Base-by-base conservation (phyloP, 805 yeast species). In the Alloascoidea hylecoeti region DNA sequence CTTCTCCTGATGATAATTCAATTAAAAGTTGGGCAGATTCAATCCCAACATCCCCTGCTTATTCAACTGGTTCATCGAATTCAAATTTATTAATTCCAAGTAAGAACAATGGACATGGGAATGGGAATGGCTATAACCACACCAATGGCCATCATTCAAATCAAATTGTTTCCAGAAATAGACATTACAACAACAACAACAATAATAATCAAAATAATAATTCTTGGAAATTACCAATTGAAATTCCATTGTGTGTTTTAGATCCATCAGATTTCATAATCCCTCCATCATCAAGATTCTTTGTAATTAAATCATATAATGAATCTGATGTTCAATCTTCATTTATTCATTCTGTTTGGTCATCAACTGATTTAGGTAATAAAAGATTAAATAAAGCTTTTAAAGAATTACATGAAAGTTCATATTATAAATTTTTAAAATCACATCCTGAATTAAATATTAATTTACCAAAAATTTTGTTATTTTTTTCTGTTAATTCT, bases 321-420 rank as follows among this genome's bases (percentile, higher is more conserved):
- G 55, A 65, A 17, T 51, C 56, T 13, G 75, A 75, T 45, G 66
- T 75, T 9, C 57, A 56, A 38, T 61, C 72, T 5, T 68, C 78
- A 2, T 66, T 64, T 42, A 43, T 53, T 35, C 60, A 72, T 42
- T 60, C 62, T 6, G 60, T 72, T 16, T 75, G 82, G 81, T 63
- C 78, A 0, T 72, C 79, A 1, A 74, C 80, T 0, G 68, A 62
- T 18, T 55, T 65, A 38, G 81, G 80, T 0, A 74, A 73, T 45
- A 64, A 60, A 41, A 55, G 78, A 37, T 55, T 75, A 35, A 58
- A 66, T 35, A 59, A 54, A 39, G 72, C 76, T 0, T 73, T 43
- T 46, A 17, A 18, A 15, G 28, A 48, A 36, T 33, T 41, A 15
- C 18, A 38, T 18, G 36, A 45, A 2, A 52, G 48, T 2, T 49